A percentile compares a stretch with the other conserved stretches of the same genome.
These are phyloP conservation scores for Emydomyces testavorans DNA, from an alignment of 2,329 filamentous ascomycete genomes.

Conservation along the genomic window DNA sequence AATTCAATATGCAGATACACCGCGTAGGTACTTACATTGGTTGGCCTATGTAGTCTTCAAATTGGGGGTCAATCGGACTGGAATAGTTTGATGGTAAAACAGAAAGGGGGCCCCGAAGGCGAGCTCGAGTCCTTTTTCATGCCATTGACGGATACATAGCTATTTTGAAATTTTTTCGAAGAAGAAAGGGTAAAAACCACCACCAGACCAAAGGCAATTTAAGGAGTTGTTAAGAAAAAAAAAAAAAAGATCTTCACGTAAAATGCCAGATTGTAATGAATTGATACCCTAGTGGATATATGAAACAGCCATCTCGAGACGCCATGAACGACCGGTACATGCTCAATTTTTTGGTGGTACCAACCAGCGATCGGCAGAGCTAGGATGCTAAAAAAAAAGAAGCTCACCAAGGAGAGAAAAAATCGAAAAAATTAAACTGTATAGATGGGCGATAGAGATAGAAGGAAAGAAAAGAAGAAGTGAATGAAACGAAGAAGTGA, in stretches of 20 bases:
- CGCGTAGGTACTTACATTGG: no score
- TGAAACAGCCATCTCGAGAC: background rate
- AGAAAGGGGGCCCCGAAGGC: no score
- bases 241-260: background rate
- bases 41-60: no score
- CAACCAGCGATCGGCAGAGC: constrained; percentile 6
- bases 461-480: background rate
- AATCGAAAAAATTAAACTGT: background rate
- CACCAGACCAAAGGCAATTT: no score
- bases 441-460: background rate
- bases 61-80: no score
- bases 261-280: background rate
- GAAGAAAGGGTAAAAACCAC: no score
- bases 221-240: no score
- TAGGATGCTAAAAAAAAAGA: background rate
- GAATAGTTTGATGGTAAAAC: no score
- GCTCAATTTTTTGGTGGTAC: constrained; percentile 10
- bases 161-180: no score
- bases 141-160: no score
- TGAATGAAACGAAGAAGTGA: background rate
- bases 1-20: no score
- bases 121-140: no score
- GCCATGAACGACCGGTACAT: constrained; percentile 12
- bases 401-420: background rate
- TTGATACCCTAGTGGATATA: background rate